Conservation (phyloP, 441 rosid species). For the Corymbia citriodora region DNA sequence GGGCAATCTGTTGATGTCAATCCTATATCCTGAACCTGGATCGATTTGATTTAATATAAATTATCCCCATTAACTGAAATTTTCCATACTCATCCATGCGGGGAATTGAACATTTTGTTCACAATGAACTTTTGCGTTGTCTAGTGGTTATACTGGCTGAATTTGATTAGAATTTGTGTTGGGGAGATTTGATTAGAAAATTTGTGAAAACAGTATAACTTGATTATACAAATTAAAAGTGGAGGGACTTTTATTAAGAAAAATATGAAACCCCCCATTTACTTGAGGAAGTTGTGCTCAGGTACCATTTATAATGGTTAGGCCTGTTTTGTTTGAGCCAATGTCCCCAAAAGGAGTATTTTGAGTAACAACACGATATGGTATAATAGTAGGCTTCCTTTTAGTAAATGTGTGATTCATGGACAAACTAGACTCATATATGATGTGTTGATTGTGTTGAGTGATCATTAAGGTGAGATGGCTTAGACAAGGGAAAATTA, state of each 20-base stretch:
- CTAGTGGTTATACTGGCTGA: neutral
- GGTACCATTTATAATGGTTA: neutral
- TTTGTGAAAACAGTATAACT: neutral
- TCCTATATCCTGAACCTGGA: neutral
- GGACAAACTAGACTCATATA: neutral
- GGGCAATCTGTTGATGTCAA: too few species aligned
- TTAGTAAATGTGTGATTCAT: neutral
- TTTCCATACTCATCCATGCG: neutral
- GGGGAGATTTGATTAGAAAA: neutral
- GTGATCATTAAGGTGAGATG: neutral
- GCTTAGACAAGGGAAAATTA: neutral
- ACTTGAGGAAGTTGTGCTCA: neutral
- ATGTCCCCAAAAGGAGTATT: neutral
- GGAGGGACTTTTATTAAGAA: neutral
- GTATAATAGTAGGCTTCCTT: neutral
- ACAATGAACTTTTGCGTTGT: neutral
- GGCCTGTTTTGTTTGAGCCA: neutral
- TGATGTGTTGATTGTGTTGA: accelerated
- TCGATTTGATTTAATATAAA: neutral
- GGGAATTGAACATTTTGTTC: neutral
- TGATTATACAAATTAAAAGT: neutral
- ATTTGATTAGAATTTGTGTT: neutral
- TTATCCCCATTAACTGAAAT: neutral
- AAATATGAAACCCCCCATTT: neutral
- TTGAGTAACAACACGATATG: neutral